Percentiles rank a stretch among this genome's conserved stretches.
These are phyloP conservation scores for Hymenoscyphus salicellus DNA, from an alignment of 2,329 filamentous ascomycete genomes.

Conservation along the genomic window DNA sequence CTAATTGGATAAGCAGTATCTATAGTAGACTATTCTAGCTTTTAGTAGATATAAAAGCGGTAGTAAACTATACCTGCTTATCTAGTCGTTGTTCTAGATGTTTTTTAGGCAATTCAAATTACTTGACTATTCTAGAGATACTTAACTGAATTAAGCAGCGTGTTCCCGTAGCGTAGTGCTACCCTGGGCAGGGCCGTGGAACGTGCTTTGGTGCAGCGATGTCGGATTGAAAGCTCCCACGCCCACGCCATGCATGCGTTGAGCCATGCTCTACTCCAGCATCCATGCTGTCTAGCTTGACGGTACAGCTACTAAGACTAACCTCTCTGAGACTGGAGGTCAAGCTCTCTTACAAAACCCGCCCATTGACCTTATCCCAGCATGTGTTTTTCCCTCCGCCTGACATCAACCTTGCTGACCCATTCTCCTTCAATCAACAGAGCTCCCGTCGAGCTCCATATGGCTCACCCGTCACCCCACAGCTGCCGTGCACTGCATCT, in stretches of 20 bases:
- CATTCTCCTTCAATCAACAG: neutral
- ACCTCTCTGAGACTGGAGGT: neutral
- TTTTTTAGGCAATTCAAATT: too few relatives aligned
- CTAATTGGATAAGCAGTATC: too few relatives aligned
- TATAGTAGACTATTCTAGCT: too few relatives aligned
- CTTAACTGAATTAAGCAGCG: too few relatives aligned
- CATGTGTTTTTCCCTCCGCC: neutral
- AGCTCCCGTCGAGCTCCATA: neutral
- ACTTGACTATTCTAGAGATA: too few relatives aligned
- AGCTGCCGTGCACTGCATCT: slow-evolving; percentile 1
- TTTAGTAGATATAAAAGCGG: too few relatives aligned
- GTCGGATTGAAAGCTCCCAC: neutral
- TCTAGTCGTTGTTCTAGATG: too few relatives aligned
- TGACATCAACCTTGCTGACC: neutral
- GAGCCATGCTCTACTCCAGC: neutral
- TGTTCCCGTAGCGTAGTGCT: neutral
- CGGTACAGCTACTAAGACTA: neutral
- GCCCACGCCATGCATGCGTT: neutral
- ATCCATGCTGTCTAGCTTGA: neutral
- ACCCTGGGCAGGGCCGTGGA: neutral
- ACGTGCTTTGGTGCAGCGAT: neutral
- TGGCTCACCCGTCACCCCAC: neutral
- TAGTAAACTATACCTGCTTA: too few relatives aligned
- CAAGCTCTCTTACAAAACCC: neutral
- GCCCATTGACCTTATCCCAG: neutral